Base-by-base conservation (phyloP, 495 filamentous ascomycete species). In the Bathelium albidoporum region DNA sequence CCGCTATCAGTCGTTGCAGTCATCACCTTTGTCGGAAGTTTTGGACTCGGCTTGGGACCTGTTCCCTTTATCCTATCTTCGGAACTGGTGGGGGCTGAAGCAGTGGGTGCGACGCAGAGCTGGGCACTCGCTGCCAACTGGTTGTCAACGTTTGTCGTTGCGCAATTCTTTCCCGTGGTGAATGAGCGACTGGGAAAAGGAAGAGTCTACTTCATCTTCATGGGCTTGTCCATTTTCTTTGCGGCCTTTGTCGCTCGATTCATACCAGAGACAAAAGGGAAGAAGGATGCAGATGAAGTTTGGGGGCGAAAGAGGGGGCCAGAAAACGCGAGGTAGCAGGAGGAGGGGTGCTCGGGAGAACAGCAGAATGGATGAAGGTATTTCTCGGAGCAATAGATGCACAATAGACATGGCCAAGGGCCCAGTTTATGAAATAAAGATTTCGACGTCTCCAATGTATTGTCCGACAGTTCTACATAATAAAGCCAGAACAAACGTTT, bases 61-160 rank as follows among this genome's bases (percentile, higher is more conserved):
- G 86, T 98, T 1, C 94, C 94, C 0, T 98, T 97, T 77, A 93
- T 97, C 68, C 81, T 98, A 34, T 86, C 91, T 0, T 88, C 87
- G 1, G 92, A 96, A 74, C 82, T 96, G 2, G 95, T 97, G 3
- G 88, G 86, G 0, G 85, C 89, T 2, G 89, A 93, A 67, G 92
- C 93, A 0, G 90, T 96, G 0, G 93, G 91, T 0, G 90, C 92
- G 0, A 86, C 89, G 3, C 94, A 98, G 73, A 87, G 83, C 36
- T 89, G 88, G 77, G 89, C 87, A 0, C 74, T 97, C 36, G 89
- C 86, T 0, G 88, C 89, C 1, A 98, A 90, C 75, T 97, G 94
- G 83, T 79, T 89, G 29, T 88, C 91, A 1, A 97, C 95, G 0
- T 97, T 95, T 72, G 68, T 91, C 9, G 91, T 98, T 1, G 90